Evolutionary conservation across 2,329 filamentous ascomycete genomes (phyloP).

Genomic region (Coniella lustricola): DNA sequence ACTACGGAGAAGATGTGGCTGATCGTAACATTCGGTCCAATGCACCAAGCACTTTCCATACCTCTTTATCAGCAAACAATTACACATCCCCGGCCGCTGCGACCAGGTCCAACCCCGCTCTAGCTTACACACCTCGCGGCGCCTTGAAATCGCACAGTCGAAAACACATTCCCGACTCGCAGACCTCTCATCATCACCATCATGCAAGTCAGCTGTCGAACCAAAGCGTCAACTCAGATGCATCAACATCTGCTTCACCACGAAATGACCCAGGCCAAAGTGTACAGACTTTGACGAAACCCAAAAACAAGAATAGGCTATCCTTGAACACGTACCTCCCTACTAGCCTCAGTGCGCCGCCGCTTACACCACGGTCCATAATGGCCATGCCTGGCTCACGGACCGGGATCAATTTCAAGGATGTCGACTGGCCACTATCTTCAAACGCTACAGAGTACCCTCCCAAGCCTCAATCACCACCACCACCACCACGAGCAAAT

Average conservation of each 20-base stretch:
- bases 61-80: not conserved
- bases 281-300: not conserved
- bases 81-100: not conserved
- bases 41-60: not conserved
- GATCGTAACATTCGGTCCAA: conserved; percentile 49
- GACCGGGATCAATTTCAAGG: not conserved
- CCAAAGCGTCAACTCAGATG: not conserved
- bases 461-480: not conserved
- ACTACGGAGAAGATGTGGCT: conserved; percentile 60
- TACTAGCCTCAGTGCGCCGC: conserved; percentile 5
- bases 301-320: not conserved
- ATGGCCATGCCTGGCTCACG: not conserved
- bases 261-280: not conserved
- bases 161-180: not conserved
- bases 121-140: not conserved
- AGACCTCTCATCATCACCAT: not conserved
- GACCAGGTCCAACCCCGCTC: not conserved
- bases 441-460: not conserved
- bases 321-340: conserved; percentile 10
- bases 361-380: not conserved
- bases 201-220: not conserved
- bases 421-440: not conserved
- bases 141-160: not conserved
- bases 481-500: conserved; percentile 6
- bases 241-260: not conserved